Evolutionary conservation across 2,329 filamentous ascomycete species (phyloP).

Genomic region (Ophiostoma piceae): DNA sequence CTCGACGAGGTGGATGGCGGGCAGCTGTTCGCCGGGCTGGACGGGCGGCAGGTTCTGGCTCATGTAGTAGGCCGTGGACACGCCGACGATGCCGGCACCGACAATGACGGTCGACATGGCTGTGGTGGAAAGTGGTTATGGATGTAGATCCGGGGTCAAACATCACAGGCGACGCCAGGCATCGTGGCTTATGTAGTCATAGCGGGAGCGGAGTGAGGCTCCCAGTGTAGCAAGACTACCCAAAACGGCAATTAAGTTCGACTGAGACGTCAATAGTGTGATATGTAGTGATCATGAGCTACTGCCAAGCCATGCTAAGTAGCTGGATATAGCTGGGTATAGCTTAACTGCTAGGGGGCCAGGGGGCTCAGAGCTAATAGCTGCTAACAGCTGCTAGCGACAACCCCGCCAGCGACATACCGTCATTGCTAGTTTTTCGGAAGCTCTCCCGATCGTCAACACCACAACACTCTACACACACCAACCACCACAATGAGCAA

Average conservation of each 20-base stretch:
- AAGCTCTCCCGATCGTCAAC: neutral
- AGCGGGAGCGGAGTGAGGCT: neutral
- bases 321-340: neutral
- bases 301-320: no score
- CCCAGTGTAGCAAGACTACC: neutral
- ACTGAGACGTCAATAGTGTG: no score
- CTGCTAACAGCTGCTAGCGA: neutral
- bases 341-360: neutral
- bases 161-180: neutral
- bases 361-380: neutral
- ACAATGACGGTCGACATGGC: slow-evolving; percentile 57
- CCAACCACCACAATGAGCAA: slow-evolving; percentile 33
- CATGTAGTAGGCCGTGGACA: slow-evolving; percentile 68
- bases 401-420: neutral
- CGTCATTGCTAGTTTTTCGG: slow-evolving; percentile 10
- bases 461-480: neutral
- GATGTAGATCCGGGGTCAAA: neutral
- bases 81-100: slow-evolving; percentile 65
- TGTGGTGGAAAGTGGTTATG: neutral
- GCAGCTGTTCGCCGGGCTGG: slow-evolving; percentile 16
- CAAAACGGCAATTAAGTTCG: slow-evolving; percentile 1
- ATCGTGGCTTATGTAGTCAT: slow-evolving; percentile 3
- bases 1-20: slow-evolving; percentile 46
- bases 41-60: slow-evolving; percentile 43
- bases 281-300: neutral